A percentile compares a stretch with the other conserved stretches of the same genome.
These are phyloP conservation scores for Chaetoceros tenuissimus DNA, from an alignment of 108 stramenopile species.

Conservation along the genomic window DNA sequence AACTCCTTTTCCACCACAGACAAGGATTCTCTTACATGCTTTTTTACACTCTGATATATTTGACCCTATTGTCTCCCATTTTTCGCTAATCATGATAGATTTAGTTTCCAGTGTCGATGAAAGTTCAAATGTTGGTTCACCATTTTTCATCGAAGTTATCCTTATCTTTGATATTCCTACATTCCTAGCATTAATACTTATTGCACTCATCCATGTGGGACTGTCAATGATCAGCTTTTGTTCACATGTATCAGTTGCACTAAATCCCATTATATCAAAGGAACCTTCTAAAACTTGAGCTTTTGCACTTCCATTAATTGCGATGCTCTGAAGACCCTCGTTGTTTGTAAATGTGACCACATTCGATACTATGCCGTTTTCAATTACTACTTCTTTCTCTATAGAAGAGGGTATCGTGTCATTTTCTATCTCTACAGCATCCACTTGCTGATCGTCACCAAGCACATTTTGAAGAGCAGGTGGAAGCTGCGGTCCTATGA, in stretches of 20 bases:
- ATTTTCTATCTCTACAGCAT: too few species aligned
- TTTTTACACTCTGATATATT: conserved; percentile 3
- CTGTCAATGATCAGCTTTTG: conserved; percentile 7
- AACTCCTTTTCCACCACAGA: conserved; percentile 88
- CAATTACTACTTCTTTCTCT: neutral
- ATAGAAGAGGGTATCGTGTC: neutral
- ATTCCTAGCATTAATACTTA: conserved; percentile 9
- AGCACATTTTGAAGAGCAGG: too few species aligned
- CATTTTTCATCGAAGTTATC: neutral
- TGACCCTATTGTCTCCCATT: conserved; percentile 36
- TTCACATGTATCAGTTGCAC: neutral
- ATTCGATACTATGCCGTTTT: neutral
- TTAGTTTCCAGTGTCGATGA: neutral
- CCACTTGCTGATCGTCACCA: too few species aligned
- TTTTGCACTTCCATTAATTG: conserved; percentile 16
- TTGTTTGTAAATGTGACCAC: neutral
- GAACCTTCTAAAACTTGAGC: conserved; percentile 14
- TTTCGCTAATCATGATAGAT: conserved; percentile 24
- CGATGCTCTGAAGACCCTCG: neutral
- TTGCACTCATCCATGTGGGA: conserved; percentile 37
- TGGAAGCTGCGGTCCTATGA: neutral
- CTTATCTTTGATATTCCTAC: conserved; percentile 1
- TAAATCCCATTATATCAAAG: conserved; percentile 23
- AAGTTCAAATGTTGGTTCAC: neutral
- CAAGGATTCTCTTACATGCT: conserved; percentile 21